Conservation (phyloP, 1,284 basidiomycete species). For the Serendipita sp. region DNA sequence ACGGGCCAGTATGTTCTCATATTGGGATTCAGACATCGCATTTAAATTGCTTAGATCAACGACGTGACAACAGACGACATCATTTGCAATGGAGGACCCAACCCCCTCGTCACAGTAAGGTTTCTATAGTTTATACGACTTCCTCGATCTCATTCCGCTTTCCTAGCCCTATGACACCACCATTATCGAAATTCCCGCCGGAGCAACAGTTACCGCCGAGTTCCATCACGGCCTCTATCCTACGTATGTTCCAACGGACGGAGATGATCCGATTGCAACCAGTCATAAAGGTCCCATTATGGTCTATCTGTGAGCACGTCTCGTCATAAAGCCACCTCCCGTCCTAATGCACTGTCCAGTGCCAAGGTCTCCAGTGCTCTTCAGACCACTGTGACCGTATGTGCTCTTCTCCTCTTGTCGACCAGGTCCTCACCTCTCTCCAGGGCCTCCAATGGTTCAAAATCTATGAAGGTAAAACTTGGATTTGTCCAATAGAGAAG, state of each 20-base stretch:
- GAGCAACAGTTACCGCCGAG: slow-evolving; percentile 35
- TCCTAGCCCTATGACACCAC: slow-evolving; percentile 31
- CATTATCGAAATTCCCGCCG: slow-evolving; percentile 37
- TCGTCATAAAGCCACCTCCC: neutral
- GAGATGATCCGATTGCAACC: slow-evolving; percentile 37
- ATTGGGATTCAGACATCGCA: no score
- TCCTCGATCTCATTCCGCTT: neutral
- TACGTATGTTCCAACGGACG: slow-evolving; percentile 24
- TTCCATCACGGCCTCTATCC: slow-evolving; percentile 37
- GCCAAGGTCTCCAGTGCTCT: slow-evolving; percentile 32
- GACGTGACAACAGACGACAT: slow-evolving; percentile 39
- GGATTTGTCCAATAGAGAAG: neutral
- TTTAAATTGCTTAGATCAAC: slow-evolving; percentile 25
- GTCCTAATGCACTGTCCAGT: slow-evolving; percentile 17
- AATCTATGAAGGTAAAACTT: slow-evolving; percentile 25
- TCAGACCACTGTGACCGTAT: slow-evolving; percentile 28
- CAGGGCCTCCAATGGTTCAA: slow-evolving; percentile 37
- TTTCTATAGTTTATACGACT: neutral
- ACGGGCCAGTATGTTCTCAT: neutral
- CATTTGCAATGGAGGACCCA: slow-evolving; percentile 40
- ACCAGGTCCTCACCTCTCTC: neutral
- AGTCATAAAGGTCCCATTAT: slow-evolving; percentile 41
- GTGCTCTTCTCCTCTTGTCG: neutral
- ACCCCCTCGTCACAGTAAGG: slow-evolving; percentile 23
- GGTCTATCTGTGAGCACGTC: slow-evolving; percentile 33